Evolutionary conservation across 2,329 filamentous ascomycete species (phyloP), one percentile per base, ranked within the genome.

Genomic region (Aspergillaceae sp.): DNA sequence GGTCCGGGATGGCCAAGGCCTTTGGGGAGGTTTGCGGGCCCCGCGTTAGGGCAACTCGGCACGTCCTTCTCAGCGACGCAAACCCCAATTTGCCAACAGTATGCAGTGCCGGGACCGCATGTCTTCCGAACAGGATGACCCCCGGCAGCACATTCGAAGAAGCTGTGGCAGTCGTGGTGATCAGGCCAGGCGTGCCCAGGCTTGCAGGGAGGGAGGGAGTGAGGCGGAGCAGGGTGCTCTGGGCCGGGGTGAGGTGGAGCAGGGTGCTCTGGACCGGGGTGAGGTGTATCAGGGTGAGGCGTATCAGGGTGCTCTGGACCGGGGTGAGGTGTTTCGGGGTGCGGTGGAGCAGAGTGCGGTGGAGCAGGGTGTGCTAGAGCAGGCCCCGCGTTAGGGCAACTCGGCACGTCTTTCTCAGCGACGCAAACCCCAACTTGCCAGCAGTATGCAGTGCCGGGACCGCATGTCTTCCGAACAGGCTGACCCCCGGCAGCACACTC

Each of bases 101-200:
- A 49, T n/a, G 48, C 48, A 26, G 48, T 47, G 7, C 48, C 48
- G 7, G 48, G 48, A 8, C 48, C 48, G 3, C 48, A 49, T 8
- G 48, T 47, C 33, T 49, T 49, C 36, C 43, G 38, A 19, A 49
- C 48, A 3, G 48, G 48, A 2, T 35, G 11, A 6, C 48, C 45
- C 28, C 48, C 48, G 28, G 36, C 29, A 10, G 48, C 44, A 11
- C 48, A 49, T 35, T 49, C 48, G n/a, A 30, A 49, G 41, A 49
- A 49, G 40, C 34, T 34, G 10, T 49, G 48, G 38, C 48, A 49
- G 34, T 49, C 42, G 8, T 38, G 26, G 41, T 42, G 41, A 19
- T 49, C 48, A 4, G 48, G 41, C 48, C 48, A 49, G 32, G 45
- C 38, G 7, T 35, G n/a, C 28, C 41, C 41, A 5, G 41, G 41